Base-by-base conservation (phyloP, 495 filamentous ascomycete species). In the Annulohypoxylon maeteangense region DNA sequence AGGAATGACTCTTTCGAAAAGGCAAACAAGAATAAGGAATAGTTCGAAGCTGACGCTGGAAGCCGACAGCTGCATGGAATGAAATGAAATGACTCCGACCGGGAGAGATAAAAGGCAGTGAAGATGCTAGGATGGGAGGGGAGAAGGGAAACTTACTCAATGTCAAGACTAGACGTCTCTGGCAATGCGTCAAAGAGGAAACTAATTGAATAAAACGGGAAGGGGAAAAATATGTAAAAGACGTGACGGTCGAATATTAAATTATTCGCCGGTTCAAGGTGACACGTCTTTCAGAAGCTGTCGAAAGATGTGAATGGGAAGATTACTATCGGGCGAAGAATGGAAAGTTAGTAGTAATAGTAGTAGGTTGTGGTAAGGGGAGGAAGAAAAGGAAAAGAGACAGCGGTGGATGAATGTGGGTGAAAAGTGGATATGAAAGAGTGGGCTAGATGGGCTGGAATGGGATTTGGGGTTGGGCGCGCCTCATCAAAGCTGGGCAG, bases 401-500 rank as follows among this genome's bases (percentile, higher is more conserved):
- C 50, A 57, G 56, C 48, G 70, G 61, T 62, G 61, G 70, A 64
- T 57, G 56, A 58, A 48, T 62, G 66, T 71, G 62, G 68, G 57
- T 29, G 58, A 66, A 62, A 56, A 55, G 67, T 51, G 47, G 47
- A 51, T 51, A 51, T 14, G 12, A 27, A 27, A 51, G 47, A 65
- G 38, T 36, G 23, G 55, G 29, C 40, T 32, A 34, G 60, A 66
- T 65, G 62, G 62, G 62, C 62, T 73, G 70, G 70, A 66, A 68
- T 73, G 70, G 51, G 70, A 66, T 62, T 65, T 73, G 70, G 62
- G 65, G 70, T 73, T 68, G 70, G 70, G 70, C 70, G 70, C 70
- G 70, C 70, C 70, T 72, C 65, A 62, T 40, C 51, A 65, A 57
- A 73, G 70, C 70, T 73, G 61, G 70, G 70, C 70, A 68, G 59